These are phyloP conservation scores for Leptographium procerum DNA, from an alignment of 2,329 filamentous ascomycete species.

Conservation along the genomic window DNA sequence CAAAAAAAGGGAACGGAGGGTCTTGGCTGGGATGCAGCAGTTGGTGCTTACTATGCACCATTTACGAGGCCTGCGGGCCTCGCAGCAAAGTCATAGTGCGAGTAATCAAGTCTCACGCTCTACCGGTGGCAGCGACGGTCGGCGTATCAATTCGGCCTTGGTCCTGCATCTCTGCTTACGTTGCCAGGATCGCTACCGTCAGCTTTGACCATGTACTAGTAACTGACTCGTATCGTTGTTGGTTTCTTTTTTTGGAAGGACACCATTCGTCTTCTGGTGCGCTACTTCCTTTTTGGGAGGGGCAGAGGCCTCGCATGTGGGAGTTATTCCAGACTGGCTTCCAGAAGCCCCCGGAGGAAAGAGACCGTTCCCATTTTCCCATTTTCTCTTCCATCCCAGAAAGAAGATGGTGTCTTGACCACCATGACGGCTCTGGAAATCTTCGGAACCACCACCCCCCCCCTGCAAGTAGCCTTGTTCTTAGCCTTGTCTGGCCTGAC, in stretches of 20 bases:
- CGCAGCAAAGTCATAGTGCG: no score
- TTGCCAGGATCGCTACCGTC: not conserved
- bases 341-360: not conserved
- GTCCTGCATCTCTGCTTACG: not conserved
- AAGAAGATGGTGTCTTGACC: no score
- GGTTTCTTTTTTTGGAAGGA: not conserved
- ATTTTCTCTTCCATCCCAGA: not conserved
- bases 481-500: no score
- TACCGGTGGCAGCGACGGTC: no score
- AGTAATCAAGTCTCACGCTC: no score
- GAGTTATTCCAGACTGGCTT: not conserved
- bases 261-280: not conserved
- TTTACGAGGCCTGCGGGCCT: no score
- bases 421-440: not conserved
- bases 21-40: no score
- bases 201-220: no score
- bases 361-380: not conserved
- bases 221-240: not conserved
- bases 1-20: no score
- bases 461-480: not conserved
- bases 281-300: not conserved
- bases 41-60: no score
- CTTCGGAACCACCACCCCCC: not conserved
- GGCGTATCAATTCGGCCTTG: no score
- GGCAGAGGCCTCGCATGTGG: not conserved